Conservation (phyloP, 2,329 filamentous ascomycete species). For the Cladosporium sp. region DNA sequence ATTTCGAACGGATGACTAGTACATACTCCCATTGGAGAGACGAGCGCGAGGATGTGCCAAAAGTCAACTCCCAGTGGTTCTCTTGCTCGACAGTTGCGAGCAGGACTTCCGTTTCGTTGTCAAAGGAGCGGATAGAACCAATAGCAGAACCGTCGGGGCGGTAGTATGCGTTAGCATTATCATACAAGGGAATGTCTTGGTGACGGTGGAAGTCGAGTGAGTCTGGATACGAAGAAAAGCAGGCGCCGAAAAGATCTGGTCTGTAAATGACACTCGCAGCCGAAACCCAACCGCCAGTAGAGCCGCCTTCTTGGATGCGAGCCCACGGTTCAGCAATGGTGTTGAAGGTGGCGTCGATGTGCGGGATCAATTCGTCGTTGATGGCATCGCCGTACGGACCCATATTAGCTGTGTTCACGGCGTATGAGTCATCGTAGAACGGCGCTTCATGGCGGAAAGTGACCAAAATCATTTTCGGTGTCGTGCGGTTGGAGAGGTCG, state of each 20-base stretch:
- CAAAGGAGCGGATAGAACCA: slow-evolving; percentile 28
- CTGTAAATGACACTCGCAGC: slow-evolving; percentile 35
- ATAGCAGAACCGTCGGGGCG: slow-evolving; percentile 25
- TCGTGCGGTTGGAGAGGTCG: slow-evolving; percentile 23
- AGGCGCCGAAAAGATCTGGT: slow-evolving; percentile 36
- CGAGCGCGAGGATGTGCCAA: slow-evolving; percentile 33
- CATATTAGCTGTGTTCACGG: slow-evolving; percentile 37
- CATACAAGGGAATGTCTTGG: slow-evolving; percentile 36
- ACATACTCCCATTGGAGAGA: slow-evolving; percentile 32
- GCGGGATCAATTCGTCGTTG: slow-evolving; percentile 38
- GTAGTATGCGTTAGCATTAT: slow-evolving; percentile 26
- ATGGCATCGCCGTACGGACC: slow-evolving; percentile 38
- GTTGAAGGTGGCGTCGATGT: slow-evolving; percentile 32
- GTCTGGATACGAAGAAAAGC: slow-evolving; percentile 32
- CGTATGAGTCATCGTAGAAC: slow-evolving; percentile 38
- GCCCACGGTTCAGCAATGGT: slow-evolving; percentile 35
- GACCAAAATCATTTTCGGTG: slow-evolving; percentile 35
- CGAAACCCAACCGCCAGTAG: slow-evolving; percentile 36
- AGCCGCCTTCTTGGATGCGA: slow-evolving; percentile 36
- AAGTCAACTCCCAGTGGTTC: slow-evolving; percentile 37
- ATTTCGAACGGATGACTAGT: neutral
- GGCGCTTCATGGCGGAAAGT: slow-evolving; percentile 36
- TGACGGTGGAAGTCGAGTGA: slow-evolving; percentile 35
- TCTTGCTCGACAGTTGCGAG: slow-evolving; percentile 29
- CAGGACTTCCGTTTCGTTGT: slow-evolving; percentile 27